Conservation (phyloP, 768 basidiomycete species). For the Pulveroboletus sp. region DNA sequence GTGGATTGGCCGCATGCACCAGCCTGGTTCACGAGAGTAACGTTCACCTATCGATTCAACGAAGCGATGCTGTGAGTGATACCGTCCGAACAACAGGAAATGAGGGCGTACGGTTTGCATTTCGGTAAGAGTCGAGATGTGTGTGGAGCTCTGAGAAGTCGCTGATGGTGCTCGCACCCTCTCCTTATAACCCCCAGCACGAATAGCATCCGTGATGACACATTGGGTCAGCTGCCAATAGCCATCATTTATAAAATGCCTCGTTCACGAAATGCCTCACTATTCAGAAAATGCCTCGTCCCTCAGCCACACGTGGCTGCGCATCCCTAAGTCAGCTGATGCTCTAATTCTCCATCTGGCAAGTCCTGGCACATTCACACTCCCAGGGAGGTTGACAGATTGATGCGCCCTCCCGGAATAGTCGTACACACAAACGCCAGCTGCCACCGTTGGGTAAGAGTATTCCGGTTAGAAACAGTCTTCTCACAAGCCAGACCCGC, state of each 20-base stretch:
- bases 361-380: too few relatives aligned
- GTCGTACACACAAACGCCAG: too few relatives aligned
- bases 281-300: background rate
- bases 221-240: background rate
- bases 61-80: background rate
- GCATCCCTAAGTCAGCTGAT: too few relatives aligned
- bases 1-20: background rate
- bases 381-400: too few relatives aligned
- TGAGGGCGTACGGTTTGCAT: slow-evolving; percentile 16
- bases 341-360: too few relatives aligned
- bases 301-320: too few relatives aligned
- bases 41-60: slow-evolving; percentile 2
- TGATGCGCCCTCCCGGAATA: background rate
- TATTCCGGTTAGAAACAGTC: too few relatives aligned
- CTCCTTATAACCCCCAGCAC: slow-evolving; percentile 8
- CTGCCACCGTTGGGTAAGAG: too few relatives aligned
- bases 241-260: background rate
- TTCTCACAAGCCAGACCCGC: too few relatives aligned
- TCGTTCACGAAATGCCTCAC: background rate
- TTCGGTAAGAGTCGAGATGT: background rate
- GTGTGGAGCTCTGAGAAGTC: background rate
- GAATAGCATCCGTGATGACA: background rate
- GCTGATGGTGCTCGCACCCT: background rate
- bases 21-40: slow-evolving; percentile 15
- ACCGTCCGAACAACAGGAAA: background rate